Evolutionary conservation across 2,329 filamentous ascomycete genomes (phyloP), one percentile per base, ranked within the genome.

Genomic region (Chaetomium sp.): DNA sequence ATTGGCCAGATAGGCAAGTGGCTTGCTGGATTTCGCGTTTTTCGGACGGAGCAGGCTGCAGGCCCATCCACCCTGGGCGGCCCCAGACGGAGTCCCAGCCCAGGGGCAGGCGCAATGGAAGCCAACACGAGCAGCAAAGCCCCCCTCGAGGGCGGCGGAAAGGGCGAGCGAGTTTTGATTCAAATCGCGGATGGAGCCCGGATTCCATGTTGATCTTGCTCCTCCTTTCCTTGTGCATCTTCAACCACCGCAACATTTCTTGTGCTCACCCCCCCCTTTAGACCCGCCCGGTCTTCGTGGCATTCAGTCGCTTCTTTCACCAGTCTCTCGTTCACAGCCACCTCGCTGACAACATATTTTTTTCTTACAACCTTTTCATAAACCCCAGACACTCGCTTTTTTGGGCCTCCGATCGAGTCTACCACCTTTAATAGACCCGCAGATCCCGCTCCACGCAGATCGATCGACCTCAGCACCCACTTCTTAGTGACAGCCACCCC

Each of bases 271-370:
- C 19, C 19, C n/a, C 35, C 42, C 3, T 33, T 14, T 35, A 38
- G 6, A 45, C 33, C n/a, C 38, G 43, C 47, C 55, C 55, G 50
- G 47, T 3, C 19, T 58, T 57, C 57, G 53, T 59, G 56, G 53
- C 55, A 12, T 55, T 50, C 54, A 38, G 38, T 57, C 57, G 59
- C 55, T 59, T 54, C 50, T 55, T 55, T 7, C 19, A 8, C 42
- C 52, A 52, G 52, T 61, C 59, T 57, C 47, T 59, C 59, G 54
- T 56, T 59, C 50, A 57, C 48, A 53, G 53, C 55, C 19, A 27
- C 19, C 52, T 48, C 36, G 6, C 40, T 54, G 50, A 35, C 50
- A 33, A 19, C 36, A 33, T 19, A 36, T 36, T 37, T n/a, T 43
- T 45, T 44, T 38, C 38, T 34, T 14, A 38, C 37, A 38, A 38